Evolutionary conservation across 805 yeast genomes (phyloP).

Genomic region (Schizosaccharomyces cryophilus): DNA sequence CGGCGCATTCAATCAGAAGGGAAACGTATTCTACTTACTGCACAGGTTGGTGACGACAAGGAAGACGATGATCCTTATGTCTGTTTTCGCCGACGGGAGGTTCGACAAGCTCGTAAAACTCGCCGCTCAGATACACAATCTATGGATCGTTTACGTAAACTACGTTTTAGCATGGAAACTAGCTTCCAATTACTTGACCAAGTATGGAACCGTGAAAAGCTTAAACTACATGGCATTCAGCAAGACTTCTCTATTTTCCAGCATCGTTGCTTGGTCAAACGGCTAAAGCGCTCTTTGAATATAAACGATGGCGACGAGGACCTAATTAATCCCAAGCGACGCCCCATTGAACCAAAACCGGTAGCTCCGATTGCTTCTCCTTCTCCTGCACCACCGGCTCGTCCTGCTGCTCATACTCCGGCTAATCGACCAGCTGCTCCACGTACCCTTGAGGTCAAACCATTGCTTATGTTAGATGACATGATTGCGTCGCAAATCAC

Average conservation of each 20-base stretch:
- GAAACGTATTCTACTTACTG: slow-evolving; percentile 40
- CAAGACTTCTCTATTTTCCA: slow-evolving; percentile 46
- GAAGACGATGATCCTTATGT: slow-evolving; percentile 88
- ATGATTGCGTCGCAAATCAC: background rate
- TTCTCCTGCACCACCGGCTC: background rate
- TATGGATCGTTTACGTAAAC: slow-evolving; percentile 50
- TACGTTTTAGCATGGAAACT: slow-evolving; percentile 52
- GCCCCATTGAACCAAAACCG: background rate
- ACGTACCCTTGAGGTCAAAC: background rate
- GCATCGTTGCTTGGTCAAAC: slow-evolving; percentile 45
- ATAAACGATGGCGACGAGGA: slow-evolving; percentile 70
- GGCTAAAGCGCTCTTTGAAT: slow-evolving; percentile 47
- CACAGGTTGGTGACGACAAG: slow-evolving; percentile 74
- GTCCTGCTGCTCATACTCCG: background rate
- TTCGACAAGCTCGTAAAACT: slow-evolving; percentile 85
- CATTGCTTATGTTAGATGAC: background rate
- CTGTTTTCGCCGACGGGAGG: slow-evolving; percentile 85
- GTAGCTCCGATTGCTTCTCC: background rate
- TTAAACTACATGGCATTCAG: slow-evolving; percentile 35
- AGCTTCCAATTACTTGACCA: slow-evolving; percentile 45
- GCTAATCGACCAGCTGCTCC: background rate
- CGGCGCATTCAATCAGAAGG: slow-evolving; percentile 54
- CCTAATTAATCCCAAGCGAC: slow-evolving; percentile 13
- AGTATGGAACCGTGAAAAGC: slow-evolving; percentile 51
- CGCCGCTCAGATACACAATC: slow-evolving; percentile 82